phyloP scores from a whole-genome alignment of 768 basidiomycete species.

The Lentinula sp. region DNA sequence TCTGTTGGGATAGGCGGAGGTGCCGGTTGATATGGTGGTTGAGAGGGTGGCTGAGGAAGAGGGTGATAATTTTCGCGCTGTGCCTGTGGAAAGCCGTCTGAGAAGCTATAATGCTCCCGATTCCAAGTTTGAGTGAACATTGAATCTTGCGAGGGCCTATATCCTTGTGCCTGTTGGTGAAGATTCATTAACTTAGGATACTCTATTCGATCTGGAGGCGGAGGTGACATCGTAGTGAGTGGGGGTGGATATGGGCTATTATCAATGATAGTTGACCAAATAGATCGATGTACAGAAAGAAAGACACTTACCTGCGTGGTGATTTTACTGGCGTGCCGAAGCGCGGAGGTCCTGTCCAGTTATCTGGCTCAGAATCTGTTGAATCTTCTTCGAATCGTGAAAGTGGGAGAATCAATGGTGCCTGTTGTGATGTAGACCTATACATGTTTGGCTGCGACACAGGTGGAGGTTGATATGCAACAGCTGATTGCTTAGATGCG shows the following conservation, averaged over 20 bases:
- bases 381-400: constrained; percentile 43
- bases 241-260: constrained; percentile 39
- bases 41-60: constrained; percentile 15
- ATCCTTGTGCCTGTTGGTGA: constrained; percentile 75
- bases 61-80: constrained; percentile 11
- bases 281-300: not conserved
- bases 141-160: constrained; percentile 68
- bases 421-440: constrained; percentile 21
- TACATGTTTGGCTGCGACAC: constrained; percentile 27
- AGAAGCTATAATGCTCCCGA: not conserved
- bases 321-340: not conserved
- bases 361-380: constrained; percentile 22
- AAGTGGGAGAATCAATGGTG: constrained; percentile 47
- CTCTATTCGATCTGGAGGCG: constrained; percentile 45
- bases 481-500: constrained; percentile 14
- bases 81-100: constrained; percentile 15
- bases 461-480: constrained; percentile 21
- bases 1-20: constrained; percentile 17
- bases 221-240: constrained; percentile 66
- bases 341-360: not conserved
- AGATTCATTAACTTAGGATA: constrained; percentile 75
- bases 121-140: constrained; percentile 42
- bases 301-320: not conserved
- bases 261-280: not conserved
- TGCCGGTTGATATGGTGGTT: constrained; percentile 12